These are phyloP conservation scores for Neofusicoccum sp. DNA, from an alignment of 2,329 filamentous ascomycete species.

Conservation along the genomic window DNA sequence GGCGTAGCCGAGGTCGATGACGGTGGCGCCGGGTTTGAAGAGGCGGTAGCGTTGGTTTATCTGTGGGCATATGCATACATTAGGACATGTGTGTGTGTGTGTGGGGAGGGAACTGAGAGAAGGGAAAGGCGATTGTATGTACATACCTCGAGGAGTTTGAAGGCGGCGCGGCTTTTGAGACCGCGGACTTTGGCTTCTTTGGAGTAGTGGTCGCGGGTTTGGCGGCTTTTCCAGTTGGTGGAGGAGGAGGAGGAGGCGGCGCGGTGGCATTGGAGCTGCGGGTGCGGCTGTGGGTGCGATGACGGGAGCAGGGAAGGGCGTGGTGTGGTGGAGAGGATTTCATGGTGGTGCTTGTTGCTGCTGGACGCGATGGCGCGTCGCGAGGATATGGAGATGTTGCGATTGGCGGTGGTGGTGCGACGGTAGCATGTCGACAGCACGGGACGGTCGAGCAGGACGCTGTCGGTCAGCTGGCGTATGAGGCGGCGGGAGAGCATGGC, in stretches of 20 bases:
- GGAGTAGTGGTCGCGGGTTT: constrained; percentile 69
- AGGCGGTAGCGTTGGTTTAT: constrained; percentile 79
- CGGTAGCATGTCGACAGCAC: background rate
- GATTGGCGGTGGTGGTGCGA: constrained; percentile 5
- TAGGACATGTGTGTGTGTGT: background rate
- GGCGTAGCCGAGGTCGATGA: constrained; percentile 88
- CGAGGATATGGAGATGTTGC: background rate
- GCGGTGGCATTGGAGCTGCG: background rate
- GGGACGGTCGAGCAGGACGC: constrained; percentile 27
- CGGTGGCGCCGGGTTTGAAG: constrained; percentile 76
- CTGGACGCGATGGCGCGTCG: no score
- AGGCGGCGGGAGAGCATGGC: constrained; percentile 38
- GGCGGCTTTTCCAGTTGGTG: constrained; percentile 78
- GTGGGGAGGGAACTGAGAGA: background rate
- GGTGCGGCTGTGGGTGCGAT: background rate
- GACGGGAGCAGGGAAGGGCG: constrained; percentile 16
- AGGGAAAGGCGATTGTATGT: background rate
- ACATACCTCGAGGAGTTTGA: constrained; percentile 80
- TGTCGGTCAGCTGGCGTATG: constrained; percentile 37
- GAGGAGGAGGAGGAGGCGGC: constrained; percentile 55
- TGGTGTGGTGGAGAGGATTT: background rate
- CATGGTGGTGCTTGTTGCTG: background rate
- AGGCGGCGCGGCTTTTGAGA: constrained; percentile 86
- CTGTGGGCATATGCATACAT: constrained; percentile 45
- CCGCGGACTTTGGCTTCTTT: constrained; percentile 74